Evolutionary conservation across 2,329 filamentous ascomycete species (phyloP), one percentile per base, ranked within the genome.

Genomic region (Alternaria atra): DNA sequence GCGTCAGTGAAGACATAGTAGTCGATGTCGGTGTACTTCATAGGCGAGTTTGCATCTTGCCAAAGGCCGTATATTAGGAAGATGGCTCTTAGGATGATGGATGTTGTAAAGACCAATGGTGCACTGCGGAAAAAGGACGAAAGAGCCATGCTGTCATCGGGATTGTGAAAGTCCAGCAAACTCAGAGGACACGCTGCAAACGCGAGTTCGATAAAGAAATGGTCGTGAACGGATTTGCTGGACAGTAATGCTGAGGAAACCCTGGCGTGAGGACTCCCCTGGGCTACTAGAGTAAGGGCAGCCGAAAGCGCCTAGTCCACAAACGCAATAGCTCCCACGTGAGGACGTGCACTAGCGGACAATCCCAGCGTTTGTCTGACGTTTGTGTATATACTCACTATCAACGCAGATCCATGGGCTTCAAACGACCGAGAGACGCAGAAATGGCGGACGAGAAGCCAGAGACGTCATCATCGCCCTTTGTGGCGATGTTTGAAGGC

Each of bases 11-110:
- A 99, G 78, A 99, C 95, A 67, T 93, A 89, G 81, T 99, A 99
- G 84, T 99, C 95, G 72, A 99, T 97, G 80, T 99, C 95, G 52
- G 95, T 99, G 83, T 98, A 99, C 81, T 98, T 98, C 75, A 99
- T 82, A 13, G 94, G 90, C 7, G 93, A 96, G 80, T 94, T 86
- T 61, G 92, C 90, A 80, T 99, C 95, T 82, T 99, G 95, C 84
- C 92, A 94, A 62, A 93, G 87, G 60, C 95, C 94, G 78, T 98
- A 98, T 72, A 96, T 77, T 51, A 98, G 86, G 65, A 99, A 89
- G 32, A 83, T 77, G 6, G 87, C 76, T 62, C 95, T 92, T 25
- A 99, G 86, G 48, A 89, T 71, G 55, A 89, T 82, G 10, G 83
- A 79, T 27, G 78, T 64, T 30, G 79, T 71, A 68, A 84, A 81